Conservation (phyloP, 129 eudicot species). For the Deinandra increscens region DNA sequence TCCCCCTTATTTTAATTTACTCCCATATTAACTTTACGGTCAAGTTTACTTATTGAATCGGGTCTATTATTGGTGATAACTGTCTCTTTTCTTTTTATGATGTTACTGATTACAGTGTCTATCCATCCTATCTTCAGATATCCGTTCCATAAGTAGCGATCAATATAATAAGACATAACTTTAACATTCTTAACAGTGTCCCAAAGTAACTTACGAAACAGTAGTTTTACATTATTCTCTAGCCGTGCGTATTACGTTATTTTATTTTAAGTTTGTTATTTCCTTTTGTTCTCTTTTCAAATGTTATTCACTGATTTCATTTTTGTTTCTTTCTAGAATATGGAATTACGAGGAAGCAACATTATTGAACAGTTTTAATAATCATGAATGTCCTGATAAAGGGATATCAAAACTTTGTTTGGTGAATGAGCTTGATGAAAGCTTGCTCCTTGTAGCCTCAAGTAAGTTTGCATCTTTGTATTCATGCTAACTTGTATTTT, state of each 20-base stretch:
- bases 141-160: background rate
- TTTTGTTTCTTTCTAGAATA: constrained; percentile 41
- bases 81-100: background rate
- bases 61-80: background rate
- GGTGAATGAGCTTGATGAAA: constrained; percentile 88
- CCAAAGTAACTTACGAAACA: background rate
- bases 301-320: constrained; percentile 13
- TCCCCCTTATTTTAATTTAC: background rate
- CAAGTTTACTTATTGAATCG: background rate
- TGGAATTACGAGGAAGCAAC: constrained; percentile 98
- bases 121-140: background rate
- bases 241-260: background rate
- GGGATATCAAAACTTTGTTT: constrained; percentile 88
- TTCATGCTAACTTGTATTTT: background rate
- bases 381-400: constrained; percentile 83
- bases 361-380: constrained; percentile 69
- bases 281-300: constrained; percentile 3
- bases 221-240: constrained; percentile 1
- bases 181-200: background rate
- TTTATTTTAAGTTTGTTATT: background rate
- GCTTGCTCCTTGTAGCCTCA: constrained; percentile 93
- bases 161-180: background rate
- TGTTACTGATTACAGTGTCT: background rate
- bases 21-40: background rate
- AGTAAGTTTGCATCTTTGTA: constrained; percentile 39